These are phyloP conservation scores for Penicillium sp. DNA, from an alignment of 2,329 filamentous ascomycete genomes.

Conservation along the genomic window DNA sequence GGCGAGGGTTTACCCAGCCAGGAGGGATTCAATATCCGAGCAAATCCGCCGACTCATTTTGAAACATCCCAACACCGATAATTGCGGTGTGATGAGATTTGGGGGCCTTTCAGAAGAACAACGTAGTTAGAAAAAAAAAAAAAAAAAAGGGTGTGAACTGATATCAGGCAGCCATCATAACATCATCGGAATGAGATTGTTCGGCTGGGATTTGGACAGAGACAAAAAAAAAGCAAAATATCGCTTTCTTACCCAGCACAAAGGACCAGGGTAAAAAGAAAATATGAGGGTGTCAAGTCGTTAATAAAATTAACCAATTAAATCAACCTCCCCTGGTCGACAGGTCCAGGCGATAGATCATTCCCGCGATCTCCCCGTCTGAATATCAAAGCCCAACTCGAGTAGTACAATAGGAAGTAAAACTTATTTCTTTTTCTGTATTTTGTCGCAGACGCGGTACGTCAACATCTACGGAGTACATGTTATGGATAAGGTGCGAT, in stretches of 20 bases:
- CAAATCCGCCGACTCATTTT: neutral
- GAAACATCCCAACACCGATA: neutral
- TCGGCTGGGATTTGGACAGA: neutral
- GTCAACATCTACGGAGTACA: neutral
- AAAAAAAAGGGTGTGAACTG: neutral
- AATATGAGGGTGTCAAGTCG: neutral
- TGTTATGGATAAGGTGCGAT: no score
- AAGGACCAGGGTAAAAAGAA: neutral
- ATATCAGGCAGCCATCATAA: neutral
- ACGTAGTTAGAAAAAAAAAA: no score
- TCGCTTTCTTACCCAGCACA: neutral
- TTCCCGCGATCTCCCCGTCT: neutral
- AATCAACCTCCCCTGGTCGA: neutral
- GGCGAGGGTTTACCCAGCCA: neutral
- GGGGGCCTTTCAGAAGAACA: neutral
- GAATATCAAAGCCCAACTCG: neutral
- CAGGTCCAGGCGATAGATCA: constrained; percentile 10
- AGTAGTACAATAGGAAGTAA: neutral
- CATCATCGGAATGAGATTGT: neutral
- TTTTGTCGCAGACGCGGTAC: neutral
- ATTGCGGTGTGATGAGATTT: constrained; percentile 1
- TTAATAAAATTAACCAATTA: no score
- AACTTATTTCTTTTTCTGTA: neutral
- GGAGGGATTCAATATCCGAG: neutral
- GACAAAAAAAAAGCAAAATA: constrained; percentile 6